Evolutionary conservation across 1,139 yeast genomes (phyloP).

Genomic region (Scheffersomyces titani): DNA sequence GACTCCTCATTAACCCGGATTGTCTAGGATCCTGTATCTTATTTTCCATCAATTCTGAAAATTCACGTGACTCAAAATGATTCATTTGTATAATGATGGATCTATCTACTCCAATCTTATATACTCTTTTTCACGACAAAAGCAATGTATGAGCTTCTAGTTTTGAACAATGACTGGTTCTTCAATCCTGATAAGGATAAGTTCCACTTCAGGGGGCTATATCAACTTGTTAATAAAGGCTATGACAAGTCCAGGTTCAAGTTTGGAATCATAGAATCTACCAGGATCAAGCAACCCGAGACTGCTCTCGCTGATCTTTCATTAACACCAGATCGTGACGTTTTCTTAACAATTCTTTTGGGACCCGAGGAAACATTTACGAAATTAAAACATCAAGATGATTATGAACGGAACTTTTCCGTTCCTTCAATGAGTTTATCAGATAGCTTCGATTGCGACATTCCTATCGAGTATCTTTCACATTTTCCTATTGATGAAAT

Average conservation of each 20-base stretch:
- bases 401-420: slow-evolving; percentile 23
- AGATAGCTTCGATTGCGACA: slow-evolving; percentile 29
- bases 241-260: slow-evolving; percentile 47
- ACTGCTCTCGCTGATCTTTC: slow-evolving; percentile 34
- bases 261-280: slow-evolving; percentile 42
- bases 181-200: slow-evolving; percentile 7
- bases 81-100: neutral
- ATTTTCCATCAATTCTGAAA: neutral
- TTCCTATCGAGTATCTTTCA: slow-evolving; percentile 19
- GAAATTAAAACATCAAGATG: slow-evolving; percentile 11
- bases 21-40: no score
- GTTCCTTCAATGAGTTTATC: slow-evolving; percentile 15
- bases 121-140: neutral
- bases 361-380: slow-evolving; percentile 24
- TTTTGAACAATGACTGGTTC: slow-evolving; percentile 28
- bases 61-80: neutral
- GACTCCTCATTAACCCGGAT: no score
- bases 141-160: slow-evolving; percentile 19
- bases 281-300: slow-evolving; percentile 37
- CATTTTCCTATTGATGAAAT: slow-evolving; percentile 14
- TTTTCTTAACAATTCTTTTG: slow-evolving; percentile 27
- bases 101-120: neutral
- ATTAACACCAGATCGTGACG: slow-evolving; percentile 19
- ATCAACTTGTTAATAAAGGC: slow-evolving; percentile 44
- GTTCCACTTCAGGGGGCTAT: slow-evolving; percentile 16